Conservation (phyloP, 371 early-diverging fungal species). For the Lichtheimia ramosa region DNA sequence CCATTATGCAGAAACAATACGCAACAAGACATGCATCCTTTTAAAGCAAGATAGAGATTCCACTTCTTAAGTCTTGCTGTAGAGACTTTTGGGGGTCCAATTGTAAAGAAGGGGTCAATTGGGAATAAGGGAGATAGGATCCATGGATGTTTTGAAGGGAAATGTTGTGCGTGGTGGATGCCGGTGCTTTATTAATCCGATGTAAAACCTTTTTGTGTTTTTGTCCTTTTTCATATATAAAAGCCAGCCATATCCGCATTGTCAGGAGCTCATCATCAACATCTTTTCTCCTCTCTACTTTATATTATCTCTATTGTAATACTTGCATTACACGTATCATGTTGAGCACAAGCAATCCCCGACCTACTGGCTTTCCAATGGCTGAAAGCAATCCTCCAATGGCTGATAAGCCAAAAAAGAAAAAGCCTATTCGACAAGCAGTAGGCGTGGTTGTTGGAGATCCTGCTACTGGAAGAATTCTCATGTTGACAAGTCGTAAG, state of each 20-base stretch:
- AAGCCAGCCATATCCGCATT: too few relatives aligned
- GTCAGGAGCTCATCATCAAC: background rate
- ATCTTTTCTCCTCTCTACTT: background rate
- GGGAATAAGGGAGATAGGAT: too few relatives aligned
- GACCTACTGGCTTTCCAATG: conserved; percentile 2
- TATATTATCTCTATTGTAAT: background rate
- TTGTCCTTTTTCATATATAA: background rate
- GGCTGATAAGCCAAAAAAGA: conserved; percentile 10
- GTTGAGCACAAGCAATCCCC: conserved; percentile 1
- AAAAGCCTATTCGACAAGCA: conserved; percentile 24
- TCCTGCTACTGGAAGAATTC: conserved; percentile 19
- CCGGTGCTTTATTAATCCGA: background rate
- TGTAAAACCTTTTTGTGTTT: background rate
- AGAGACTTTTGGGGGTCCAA: too few relatives aligned
- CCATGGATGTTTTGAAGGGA: too few relatives aligned
- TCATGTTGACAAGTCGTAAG: conserved; percentile 36
- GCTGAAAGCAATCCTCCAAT: background rate
- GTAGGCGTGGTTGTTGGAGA: conserved; percentile 41
- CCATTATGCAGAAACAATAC: too few relatives aligned
- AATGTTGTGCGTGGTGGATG: background rate
- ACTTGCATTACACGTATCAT: background rate
- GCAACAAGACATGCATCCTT: too few relatives aligned
- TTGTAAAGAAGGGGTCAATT: too few relatives aligned
- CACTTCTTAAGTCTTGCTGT: too few relatives aligned
- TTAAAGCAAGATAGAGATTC: too few relatives aligned